These are phyloP conservation scores for Aspergillus aculeatus DNA, from an alignment of 2,329 filamentous ascomycete genomes.

Conservation along the genomic window DNA sequence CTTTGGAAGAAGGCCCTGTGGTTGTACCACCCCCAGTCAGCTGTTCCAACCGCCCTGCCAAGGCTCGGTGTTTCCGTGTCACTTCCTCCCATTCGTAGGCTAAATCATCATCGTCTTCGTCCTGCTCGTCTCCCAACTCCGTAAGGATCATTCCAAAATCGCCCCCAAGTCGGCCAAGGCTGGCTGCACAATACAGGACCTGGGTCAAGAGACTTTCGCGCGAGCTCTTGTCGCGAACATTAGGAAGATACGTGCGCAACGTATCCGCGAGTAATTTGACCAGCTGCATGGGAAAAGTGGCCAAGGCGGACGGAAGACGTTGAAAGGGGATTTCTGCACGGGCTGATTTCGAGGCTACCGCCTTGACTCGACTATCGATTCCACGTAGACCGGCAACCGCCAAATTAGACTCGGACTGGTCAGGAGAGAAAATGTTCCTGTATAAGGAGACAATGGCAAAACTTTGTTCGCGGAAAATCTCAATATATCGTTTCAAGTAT, in stretches of 20 bases:
- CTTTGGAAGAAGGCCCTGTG: conserved; percentile 17
- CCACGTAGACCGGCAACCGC: conserved; percentile 27
- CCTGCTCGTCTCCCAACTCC: conserved; percentile 45
- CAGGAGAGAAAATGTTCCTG: conserved; percentile 76
- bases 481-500: conserved; percentile 91
- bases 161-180: conserved; percentile 81
- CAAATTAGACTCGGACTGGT: conserved; percentile 40
- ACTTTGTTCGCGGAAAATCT: conserved; percentile 96
- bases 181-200: conserved; percentile 88
- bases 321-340: conserved; percentile 34
- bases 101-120: conserved; percentile 47
- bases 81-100: conserved; percentile 75
- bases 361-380: conserved; percentile 28
- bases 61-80: conserved; percentile 79
- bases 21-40: conserved; percentile 32
- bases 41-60: conserved; percentile 66
- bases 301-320: conserved; percentile 70
- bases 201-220: conserved; percentile 88
- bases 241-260: conserved; percentile 72
- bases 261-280: conserved; percentile 78
- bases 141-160: conserved; percentile 91
- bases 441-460: conserved; percentile 96
- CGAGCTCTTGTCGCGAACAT: conserved; percentile 73
- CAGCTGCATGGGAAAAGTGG: conserved; percentile 81
- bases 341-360: conserved; percentile 21